Percentiles rank a stretch among this genome's conserved stretches.
Conservation (phyloP, 2,329 filamentous ascomycete genomes). For the Annulohypoxylon truncatum region DNA sequence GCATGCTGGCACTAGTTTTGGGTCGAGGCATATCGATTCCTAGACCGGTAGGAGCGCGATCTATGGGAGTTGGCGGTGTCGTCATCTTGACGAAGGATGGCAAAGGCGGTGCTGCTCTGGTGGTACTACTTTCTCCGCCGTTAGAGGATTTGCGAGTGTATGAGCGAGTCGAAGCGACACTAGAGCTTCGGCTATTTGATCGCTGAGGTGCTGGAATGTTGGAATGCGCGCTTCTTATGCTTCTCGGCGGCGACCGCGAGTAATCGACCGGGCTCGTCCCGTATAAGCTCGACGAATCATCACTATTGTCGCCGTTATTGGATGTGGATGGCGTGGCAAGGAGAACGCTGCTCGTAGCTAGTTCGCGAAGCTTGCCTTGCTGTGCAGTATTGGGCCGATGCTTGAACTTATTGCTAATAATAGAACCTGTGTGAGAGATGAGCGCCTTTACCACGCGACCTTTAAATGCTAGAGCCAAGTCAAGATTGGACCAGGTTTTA, state of each 20-base stretch:
- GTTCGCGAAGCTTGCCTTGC: slow-evolving; percentile 81
- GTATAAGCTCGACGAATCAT: slow-evolving; percentile 68
- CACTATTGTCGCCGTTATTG: slow-evolving; percentile 63
- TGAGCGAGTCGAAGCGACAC: slow-evolving; percentile 60
- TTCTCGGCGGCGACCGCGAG: slow-evolving; percentile 68
- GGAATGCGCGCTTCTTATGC: slow-evolving; percentile 62
- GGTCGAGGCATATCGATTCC: slow-evolving; percentile 46
- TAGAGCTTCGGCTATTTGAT: slow-evolving; percentile 65
- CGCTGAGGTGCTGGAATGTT: slow-evolving; percentile 58
- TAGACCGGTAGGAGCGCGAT: slow-evolving; percentile 41
- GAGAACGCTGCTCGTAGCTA: slow-evolving; percentile 82
- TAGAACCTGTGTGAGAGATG: slow-evolving; percentile 94
- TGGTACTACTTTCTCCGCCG: slow-evolving; percentile 39
- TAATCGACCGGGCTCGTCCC: slow-evolving; percentile 67
- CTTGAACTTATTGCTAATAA: slow-evolving; percentile 97
- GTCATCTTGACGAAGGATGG: slow-evolving; percentile 51
- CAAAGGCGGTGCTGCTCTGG: slow-evolving; percentile 42
- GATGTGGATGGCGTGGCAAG: slow-evolving; percentile 58
- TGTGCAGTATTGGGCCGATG: slow-evolving; percentile 85
- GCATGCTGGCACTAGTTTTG: slow-evolving; percentile 45
- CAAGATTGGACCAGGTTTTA: slow-evolving; percentile 99
- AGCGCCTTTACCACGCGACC: slow-evolving; percentile 93
- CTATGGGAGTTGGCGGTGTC: slow-evolving; percentile 47
- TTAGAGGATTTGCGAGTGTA: slow-evolving; percentile 42
- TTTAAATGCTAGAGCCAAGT: slow-evolving; percentile 91